These are phyloP conservation scores for Lophium mytilinum DNA, from an alignment of 495 filamentous ascomycete genomes.

Conservation along the genomic window DNA sequence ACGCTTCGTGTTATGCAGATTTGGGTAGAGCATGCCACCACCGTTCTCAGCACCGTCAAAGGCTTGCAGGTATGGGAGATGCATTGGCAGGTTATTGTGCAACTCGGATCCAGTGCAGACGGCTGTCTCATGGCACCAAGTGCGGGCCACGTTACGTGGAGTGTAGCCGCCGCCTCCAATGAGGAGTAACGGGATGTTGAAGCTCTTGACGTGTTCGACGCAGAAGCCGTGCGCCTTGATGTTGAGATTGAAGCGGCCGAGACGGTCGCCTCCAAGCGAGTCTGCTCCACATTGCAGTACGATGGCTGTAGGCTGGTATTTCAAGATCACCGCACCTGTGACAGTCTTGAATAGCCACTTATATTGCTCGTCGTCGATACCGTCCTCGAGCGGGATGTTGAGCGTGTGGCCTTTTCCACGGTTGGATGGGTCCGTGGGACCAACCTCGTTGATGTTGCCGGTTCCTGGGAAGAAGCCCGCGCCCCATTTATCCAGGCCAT, in stretches of 20 bases:
- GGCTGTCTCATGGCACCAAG: constrained; percentile 93
- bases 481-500: constrained; percentile 53
- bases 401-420: constrained; percentile 56
- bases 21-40: constrained; percentile 58
- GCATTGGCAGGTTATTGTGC: constrained; percentile 30
- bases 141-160: constrained; percentile 90
- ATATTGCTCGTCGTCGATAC: constrained; percentile 91
- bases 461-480: constrained; percentile 64
- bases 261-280: constrained; percentile 83
- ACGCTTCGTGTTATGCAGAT: constrained; percentile 50
- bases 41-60: constrained; percentile 37
- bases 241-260: constrained; percentile 94
- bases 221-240: constrained; percentile 88
- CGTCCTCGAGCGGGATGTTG: constrained; percentile 63
- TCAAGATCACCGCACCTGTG: constrained; percentile 63
- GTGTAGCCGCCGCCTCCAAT: constrained; percentile 96
- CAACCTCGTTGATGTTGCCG: constrained; percentile 50
- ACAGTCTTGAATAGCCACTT: constrained; percentile 73
- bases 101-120: constrained; percentile 62
- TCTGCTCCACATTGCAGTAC: constrained; percentile 96
- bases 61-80: constrained; percentile 32
- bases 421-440: constrained; percentile 51
- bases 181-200: constrained; percentile 71
- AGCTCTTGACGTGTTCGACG: constrained; percentile 74
- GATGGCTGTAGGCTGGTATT: constrained; percentile 76